Evolutionary conservation across 768 basidiomycete species (phyloP).

Genomic region (Infundibulicybe gibba): DNA sequence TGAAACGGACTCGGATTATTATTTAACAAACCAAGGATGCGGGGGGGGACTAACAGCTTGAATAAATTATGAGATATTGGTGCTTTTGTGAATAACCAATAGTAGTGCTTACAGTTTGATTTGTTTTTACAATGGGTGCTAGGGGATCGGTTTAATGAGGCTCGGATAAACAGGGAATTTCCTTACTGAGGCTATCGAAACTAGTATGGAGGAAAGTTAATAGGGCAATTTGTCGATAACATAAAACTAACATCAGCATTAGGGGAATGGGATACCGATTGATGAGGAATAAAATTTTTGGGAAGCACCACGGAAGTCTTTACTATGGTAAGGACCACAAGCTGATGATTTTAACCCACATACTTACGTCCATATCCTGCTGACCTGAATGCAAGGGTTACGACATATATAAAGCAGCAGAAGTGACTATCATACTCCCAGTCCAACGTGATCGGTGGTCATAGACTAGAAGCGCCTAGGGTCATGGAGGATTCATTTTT

Average conservation of each 20-base stretch:
- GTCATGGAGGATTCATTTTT: background rate
- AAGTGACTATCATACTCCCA: slow-evolving; percentile 10
- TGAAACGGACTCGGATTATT: too few species aligned
- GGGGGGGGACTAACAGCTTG: slow-evolving; percentile 2
- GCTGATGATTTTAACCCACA: background rate
- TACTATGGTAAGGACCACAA: background rate
- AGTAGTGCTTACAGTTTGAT: slow-evolving; percentile 1
- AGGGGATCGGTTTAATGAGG: background rate
- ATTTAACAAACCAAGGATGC: background rate
- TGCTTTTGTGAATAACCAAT: background rate
- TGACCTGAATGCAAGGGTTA: slow-evolving; percentile 7
- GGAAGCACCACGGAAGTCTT: slow-evolving; percentile 22
- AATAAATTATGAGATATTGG: slow-evolving; percentile 1
- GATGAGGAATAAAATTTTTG: slow-evolving; percentile 22
- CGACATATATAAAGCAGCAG: background rate
- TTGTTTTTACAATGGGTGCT: slow-evolving; percentile 3
- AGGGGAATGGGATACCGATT: slow-evolving; percentile 23
- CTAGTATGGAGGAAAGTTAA: background rate
- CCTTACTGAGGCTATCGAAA: slow-evolving; percentile 17
- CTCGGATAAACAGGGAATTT: background rate
- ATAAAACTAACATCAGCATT: slow-evolving; percentile 20
- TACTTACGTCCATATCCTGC: slow-evolving; percentile 19
- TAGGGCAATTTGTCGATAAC: background rate
- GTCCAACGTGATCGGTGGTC: slow-evolving; percentile 21
- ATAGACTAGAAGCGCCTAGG: slow-evolving; percentile 20